Conservation (phyloP, 805 yeast genomes). For the Sporopachydermia lactativora region DNA sequence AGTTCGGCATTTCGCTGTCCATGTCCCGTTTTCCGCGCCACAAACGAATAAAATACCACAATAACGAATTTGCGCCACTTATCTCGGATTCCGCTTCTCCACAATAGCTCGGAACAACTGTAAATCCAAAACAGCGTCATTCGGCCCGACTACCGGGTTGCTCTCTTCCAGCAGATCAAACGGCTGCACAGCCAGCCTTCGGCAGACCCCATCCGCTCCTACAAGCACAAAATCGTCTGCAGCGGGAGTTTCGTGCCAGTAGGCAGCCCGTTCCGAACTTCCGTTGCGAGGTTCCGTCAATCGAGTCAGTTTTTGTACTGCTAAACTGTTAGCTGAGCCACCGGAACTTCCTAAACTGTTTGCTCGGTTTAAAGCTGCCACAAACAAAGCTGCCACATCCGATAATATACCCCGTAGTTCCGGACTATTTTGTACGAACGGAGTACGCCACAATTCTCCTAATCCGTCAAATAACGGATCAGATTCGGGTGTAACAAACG, state of each 20-base stretch:
- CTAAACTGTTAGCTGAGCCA: too few relatives aligned
- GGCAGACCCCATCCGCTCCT: conserved; percentile 17
- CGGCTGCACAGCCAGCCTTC: conserved; percentile 28
- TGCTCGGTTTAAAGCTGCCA: not conserved
- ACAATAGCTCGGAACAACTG: conserved; percentile 38
- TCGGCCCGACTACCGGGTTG: conserved; percentile 28
- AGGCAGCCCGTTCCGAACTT: conserved; percentile 4
- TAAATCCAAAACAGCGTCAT: conserved; percentile 41
- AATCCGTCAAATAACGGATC: conserved; percentile 7
- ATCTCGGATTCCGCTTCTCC: conserved; percentile 31
- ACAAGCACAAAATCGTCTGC: conserved; percentile 15
- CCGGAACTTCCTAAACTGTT: too few relatives aligned
- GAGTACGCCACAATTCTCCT: conserved; percentile 7
- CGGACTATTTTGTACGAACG: conserved; percentile 4
- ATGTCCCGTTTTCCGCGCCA: too few relatives aligned
- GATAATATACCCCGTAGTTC: conserved; percentile 9
- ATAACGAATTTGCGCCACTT: too few relatives aligned
- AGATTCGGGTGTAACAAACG: not conserved
- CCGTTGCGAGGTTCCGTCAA: conserved; percentile 9
- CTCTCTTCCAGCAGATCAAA: conserved; percentile 50
- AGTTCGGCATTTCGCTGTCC: too few relatives aligned
- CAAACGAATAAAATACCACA: too few relatives aligned
- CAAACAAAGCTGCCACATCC: conserved; percentile 6
- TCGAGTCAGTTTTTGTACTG: not conserved
- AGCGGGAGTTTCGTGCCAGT: conserved; percentile 11